Percentiles rank a stretch among this genome's conserved stretches.
These are phyloP conservation scores for Solanum acaule DNA, from an alignment of 257 asterid genomes.

Conservation along the genomic window DNA sequence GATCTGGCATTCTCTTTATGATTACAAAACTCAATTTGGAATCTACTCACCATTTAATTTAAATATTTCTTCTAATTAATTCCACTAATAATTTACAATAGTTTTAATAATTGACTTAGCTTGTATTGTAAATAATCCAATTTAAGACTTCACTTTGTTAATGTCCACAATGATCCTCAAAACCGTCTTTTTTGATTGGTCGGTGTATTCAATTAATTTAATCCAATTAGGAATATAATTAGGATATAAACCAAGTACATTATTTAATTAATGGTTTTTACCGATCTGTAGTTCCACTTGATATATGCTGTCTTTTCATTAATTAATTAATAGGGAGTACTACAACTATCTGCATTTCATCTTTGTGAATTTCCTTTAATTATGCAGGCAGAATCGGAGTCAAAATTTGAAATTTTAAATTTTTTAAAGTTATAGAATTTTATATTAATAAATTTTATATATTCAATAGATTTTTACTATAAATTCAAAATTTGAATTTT, in stretches of 20 bases:
- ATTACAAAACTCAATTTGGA: slow-evolving; percentile 20
- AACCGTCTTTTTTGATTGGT: slow-evolving; percentile 41
- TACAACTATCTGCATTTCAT: neutral
- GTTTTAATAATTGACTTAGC: neutral
- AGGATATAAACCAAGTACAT: neutral
- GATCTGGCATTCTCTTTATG: slow-evolving; percentile 14
- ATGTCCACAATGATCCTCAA: neutral
- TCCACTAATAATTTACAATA: slow-evolving; percentile 6
- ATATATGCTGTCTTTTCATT: neutral
- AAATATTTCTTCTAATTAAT: neutral
- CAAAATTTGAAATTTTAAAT: too few relatives aligned
- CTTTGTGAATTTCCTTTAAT: too few relatives aligned
- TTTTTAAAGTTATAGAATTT: too few relatives aligned
- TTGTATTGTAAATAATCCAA: slow-evolving; percentile 19
- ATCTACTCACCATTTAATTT: neutral
- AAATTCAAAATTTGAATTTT: too few relatives aligned
- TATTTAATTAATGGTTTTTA: neutral
- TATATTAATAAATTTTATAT: too few relatives aligned
- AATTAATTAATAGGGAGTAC: neutral
- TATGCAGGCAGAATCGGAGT: too few relatives aligned
- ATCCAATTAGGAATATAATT: neutral
- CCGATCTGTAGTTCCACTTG: neutral
- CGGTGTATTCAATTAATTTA: slow-evolving; percentile 19
- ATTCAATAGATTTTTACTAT: too few relatives aligned
- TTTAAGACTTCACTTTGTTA: neutral